Evolutionary conservation across 139 green algal species (phyloP).

Genomic region (Volvox reticuliferus): DNA sequence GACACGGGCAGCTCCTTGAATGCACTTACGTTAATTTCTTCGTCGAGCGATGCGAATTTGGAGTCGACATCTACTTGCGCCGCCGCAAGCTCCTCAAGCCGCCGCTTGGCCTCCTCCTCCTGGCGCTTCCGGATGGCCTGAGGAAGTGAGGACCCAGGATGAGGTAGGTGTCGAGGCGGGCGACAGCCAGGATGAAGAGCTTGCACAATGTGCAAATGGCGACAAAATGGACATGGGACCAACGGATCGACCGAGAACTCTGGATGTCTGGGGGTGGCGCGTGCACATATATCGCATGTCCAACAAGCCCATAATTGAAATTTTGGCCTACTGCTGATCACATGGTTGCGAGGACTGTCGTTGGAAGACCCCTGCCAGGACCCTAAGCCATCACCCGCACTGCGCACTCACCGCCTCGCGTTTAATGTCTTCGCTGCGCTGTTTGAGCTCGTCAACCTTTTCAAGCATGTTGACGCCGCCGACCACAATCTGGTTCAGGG

Average conservation of each 20-base stretch:
- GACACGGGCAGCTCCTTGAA: too few relatives aligned
- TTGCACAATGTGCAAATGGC: too few relatives aligned
- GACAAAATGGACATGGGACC: too few relatives aligned
- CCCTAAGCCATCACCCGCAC: too few relatives aligned
- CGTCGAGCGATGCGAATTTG: conserved; percentile 65
- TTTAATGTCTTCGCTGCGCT: conserved; percentile 71
- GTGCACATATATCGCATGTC: too few relatives aligned
- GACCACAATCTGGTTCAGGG: conserved; percentile 56
- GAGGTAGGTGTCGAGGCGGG: too few relatives aligned
- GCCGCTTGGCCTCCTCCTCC: conserved; percentile 67
- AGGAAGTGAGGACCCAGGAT: too few relatives aligned
- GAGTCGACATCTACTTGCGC: conserved; percentile 59
- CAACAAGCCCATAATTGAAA: too few relatives aligned
- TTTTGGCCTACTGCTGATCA: neutral
- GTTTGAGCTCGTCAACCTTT: conserved; percentile 78
- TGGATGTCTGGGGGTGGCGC: too few relatives aligned
- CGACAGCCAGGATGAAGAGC: too few relatives aligned
- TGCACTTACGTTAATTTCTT: conserved; percentile 55
- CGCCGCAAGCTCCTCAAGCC: conserved; percentile 62
- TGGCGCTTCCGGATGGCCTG: conserved; percentile 63
- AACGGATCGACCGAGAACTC: too few relatives aligned
- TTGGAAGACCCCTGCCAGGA: too few relatives aligned
- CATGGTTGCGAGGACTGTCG: neutral
- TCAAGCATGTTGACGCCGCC: conserved; percentile 81
- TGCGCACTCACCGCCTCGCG: conserved; percentile 58